Evolutionary conservation across 192 early-diverging fungal species (phyloP), one percentile per base, ranked within the genome.

Genomic region (Backusella tuberculispora): DNA sequence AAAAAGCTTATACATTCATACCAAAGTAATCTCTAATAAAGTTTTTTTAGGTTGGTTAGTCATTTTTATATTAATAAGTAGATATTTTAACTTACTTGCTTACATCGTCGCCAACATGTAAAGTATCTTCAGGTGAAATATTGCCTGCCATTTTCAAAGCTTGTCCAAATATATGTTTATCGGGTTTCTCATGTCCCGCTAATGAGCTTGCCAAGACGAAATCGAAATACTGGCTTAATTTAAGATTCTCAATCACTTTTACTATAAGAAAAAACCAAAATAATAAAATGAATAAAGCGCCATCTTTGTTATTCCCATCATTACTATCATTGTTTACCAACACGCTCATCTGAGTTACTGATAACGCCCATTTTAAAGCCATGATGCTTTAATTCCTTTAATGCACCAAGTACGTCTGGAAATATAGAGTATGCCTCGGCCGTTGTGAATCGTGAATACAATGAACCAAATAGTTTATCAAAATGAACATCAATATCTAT

Each of bases 81-180:
- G 69, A 53, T 43, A 37, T 19, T 34, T 15, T 44, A 10, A 68
- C 68, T 76, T 72, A 85, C 85, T 74, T 79, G 17, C 71, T 63
- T 43, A 82, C 72, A 75, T 85, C 88, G 69, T 91, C 90, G 9
- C 90, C 90, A 26, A 91, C 77, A 78, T 91, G 90, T n/a, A 91
- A 66, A 12, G 83, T 75, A 48, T 89, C 78, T 37, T 82, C 81
- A 0, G 85, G 72, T 21, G 64, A 76, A 38, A 87, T 66, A 74
- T 21, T 13, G 38, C 64, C 60, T 6, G 64, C 72, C 2, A 83
- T 76, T 14, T 65, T 29, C 41, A 90, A 64, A 0, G 90, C 89
- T 71, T 82, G 75, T 26, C 86, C 81, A 78, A 89, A 91, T 1
- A 90, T 87, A 34, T 66, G 56, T 17, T 45, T 50, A 40, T 81